phyloP scores from a whole-genome alignment of 805 yeast genomes.

The Scheffersomyces stipitis region DNA sequence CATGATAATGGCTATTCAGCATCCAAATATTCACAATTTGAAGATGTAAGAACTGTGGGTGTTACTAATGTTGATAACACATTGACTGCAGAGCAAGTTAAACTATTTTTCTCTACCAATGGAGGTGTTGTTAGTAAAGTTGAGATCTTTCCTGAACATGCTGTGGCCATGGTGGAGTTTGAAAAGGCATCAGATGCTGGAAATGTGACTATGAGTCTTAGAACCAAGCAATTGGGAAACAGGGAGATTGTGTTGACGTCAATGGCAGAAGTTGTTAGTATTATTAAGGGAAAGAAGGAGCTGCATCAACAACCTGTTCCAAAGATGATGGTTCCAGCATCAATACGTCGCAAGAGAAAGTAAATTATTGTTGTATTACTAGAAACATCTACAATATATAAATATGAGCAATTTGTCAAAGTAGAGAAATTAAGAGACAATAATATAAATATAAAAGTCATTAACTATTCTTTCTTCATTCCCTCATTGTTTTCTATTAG shows the following conservation, averaged over 20 bases:
- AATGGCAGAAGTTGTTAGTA: conserved; percentile 1
- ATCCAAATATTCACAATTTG: too few species aligned
- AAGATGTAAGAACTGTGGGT: conserved; percentile 18
- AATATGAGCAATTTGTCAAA: too few species aligned
- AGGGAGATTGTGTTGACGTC: conserved; percentile 16
- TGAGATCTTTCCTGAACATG: conserved; percentile 44
- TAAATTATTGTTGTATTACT: too few species aligned
- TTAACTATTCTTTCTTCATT: neutral
- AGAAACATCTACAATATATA: too few species aligned
- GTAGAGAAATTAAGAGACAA: neutral
- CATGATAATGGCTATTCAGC: too few species aligned
- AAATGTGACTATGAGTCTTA: conserved; percentile 43
- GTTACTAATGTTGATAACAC: conserved; percentile 31
- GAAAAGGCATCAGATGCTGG: conserved; percentile 48
- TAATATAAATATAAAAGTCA: neutral
- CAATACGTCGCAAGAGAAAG: conserved; percentile 8
- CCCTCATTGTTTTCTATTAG: neutral
- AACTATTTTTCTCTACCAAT: conserved; percentile 21
- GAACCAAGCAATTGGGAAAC: conserved; percentile 39
- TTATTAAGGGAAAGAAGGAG: neutral
- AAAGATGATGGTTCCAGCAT: conserved; percentile 9
- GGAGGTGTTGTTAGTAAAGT: conserved; percentile 40
- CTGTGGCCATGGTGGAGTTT: conserved; percentile 54
- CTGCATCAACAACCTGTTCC: too few species aligned
- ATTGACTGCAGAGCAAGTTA: conserved; percentile 34